Percentiles rank a stretch among this genome's conserved stretches.
These are phyloP conservation scores for Exophiala dermatitidis DNA, from an alignment of 2,329 filamentous ascomycete genomes.

Conservation along the genomic window DNA sequence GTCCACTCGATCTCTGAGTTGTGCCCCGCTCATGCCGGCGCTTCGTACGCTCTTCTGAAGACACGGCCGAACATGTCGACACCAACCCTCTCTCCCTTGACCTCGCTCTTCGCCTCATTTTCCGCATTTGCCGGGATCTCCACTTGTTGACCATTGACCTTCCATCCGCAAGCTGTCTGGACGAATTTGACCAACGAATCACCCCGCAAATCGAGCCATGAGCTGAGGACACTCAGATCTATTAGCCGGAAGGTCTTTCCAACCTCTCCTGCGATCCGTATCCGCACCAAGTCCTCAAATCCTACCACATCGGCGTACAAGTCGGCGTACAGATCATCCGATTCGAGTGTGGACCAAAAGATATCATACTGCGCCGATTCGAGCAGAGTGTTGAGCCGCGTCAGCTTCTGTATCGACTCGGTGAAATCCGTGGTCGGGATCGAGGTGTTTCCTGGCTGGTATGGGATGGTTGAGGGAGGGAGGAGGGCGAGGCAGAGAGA, in stretches of 20 bases:
- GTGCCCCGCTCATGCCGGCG: conserved; percentile 49
- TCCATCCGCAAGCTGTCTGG: conserved; percentile 79
- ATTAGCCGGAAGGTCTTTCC: conserved; percentile 73
- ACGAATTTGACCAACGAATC: conserved; percentile 69
- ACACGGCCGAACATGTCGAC: conserved; percentile 53
- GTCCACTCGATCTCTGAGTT: not conserved
- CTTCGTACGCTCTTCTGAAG: conserved; percentile 78
- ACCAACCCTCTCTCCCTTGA: conserved; percentile 87
- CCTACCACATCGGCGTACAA: conserved; percentile 87
- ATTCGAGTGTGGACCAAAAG: conserved; percentile 91
- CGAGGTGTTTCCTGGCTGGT: conserved; percentile 44
- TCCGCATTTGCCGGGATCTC: conserved; percentile 87
- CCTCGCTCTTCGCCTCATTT: conserved; percentile 92
- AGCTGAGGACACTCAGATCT: conserved; percentile 59
- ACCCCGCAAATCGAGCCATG: conserved; percentile 64
- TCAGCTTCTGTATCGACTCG: conserved; percentile 86
- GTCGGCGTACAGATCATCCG: conserved; percentile 91
- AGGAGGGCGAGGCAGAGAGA: conserved; percentile 89
- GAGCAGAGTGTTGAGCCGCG: conserved; percentile 75
- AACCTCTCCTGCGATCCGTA: conserved; percentile 81
- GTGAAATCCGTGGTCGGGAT: conserved; percentile 50
- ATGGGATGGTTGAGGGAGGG: conserved; percentile 68
- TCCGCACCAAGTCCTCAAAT: conserved; percentile 88
- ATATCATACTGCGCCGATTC: conserved; percentile 80
- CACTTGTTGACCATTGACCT: conserved; percentile 59